Conservation (phyloP, 2,329 filamentous ascomycete genomes). For the Plenodomus lindquistii region DNA sequence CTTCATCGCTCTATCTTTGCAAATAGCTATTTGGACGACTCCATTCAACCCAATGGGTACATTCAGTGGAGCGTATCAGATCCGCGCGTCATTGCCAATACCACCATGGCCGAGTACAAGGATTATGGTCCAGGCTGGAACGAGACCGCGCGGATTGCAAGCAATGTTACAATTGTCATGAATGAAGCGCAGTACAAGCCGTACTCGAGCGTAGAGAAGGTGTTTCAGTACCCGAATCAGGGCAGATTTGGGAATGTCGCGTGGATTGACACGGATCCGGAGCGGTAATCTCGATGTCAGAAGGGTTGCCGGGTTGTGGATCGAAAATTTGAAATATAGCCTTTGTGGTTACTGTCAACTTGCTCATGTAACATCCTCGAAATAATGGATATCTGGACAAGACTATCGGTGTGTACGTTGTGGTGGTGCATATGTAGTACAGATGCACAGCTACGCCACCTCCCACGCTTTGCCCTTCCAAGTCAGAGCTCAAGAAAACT, state of each 20-base stretch:
- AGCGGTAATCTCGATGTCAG: conserved; percentile 13
- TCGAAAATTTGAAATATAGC: too few relatives aligned
- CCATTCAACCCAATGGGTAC: conserved; percentile 59
- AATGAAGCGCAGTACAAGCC: conserved; percentile 37
- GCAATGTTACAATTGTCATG: conserved; percentile 54
- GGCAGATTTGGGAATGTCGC: conserved; percentile 51
- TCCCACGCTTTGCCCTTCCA: too few relatives aligned
- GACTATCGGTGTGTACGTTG: too few relatives aligned
- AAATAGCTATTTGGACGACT: conserved; percentile 58
- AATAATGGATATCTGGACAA: too few relatives aligned
- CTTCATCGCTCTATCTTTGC: conserved; percentile 62
- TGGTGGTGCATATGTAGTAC: too few relatives aligned
- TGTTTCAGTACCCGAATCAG: conserved; percentile 40
- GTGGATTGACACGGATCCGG: conserved; percentile 52
- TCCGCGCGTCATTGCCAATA: conserved; percentile 46
- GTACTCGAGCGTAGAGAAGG: conserved; percentile 27
- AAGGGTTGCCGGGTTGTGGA: too few relatives aligned
- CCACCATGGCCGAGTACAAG: conserved; percentile 61
- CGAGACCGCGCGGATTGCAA: conserved; percentile 48
- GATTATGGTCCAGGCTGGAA: conserved; percentile 60
- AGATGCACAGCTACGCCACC: too few relatives aligned
- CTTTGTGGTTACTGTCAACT: too few relatives aligned
- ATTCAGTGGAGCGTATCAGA: conserved; percentile 55
- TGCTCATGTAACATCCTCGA: too few relatives aligned
- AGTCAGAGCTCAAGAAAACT: too few relatives aligned